These are phyloP conservation scores for Parastagonospora avenae DNA, from an alignment of 2,329 filamentous ascomycete genomes.

Conservation along the genomic window DNA sequence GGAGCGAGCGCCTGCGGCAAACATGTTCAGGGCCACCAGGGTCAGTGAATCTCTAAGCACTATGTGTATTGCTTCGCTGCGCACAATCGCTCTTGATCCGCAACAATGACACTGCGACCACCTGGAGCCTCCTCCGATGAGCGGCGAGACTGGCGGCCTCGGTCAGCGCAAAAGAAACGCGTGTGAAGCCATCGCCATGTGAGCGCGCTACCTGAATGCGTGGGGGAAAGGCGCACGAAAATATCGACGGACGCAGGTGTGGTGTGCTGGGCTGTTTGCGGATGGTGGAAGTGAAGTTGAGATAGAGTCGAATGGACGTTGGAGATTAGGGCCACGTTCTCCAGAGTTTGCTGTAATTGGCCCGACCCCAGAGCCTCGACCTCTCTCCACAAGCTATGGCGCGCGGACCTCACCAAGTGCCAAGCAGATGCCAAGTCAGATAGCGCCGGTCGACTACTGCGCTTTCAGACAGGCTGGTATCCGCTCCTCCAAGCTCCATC, in stretches of 20 bases:
- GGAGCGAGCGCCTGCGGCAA: not conserved
- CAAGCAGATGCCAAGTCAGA: not conserved
- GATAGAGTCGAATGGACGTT: slow-evolving; percentile 3
- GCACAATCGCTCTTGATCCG: not conserved
- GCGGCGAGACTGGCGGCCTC: not conserved
- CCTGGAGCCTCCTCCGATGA: not conserved
- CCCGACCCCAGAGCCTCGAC: not conserved
- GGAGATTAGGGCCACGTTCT: not conserved
- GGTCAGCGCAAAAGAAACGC: not conserved
- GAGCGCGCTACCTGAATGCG: not conserved
- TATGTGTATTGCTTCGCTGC: not conserved
- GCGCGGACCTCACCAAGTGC: not conserved
- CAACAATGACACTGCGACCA: not conserved
- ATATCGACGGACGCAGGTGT: slow-evolving; percentile 1
- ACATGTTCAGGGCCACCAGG: too few species aligned
- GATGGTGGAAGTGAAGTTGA: slow-evolving; percentile 2
- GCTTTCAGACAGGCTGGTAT: not conserved
- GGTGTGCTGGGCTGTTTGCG: not conserved
- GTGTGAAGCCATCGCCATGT: not conserved
- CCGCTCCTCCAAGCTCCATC: slow-evolving; percentile 6
- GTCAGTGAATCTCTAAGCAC: too few species aligned
- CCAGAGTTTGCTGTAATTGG: not conserved
- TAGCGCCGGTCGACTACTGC: slow-evolving; percentile 1
- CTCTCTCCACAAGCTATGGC: not conserved
- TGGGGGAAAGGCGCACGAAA: slow-evolving; percentile 1